Conservation (phyloP, 2,329 filamentous ascomycete species). For the Exophiala xenobiotica region DNA sequence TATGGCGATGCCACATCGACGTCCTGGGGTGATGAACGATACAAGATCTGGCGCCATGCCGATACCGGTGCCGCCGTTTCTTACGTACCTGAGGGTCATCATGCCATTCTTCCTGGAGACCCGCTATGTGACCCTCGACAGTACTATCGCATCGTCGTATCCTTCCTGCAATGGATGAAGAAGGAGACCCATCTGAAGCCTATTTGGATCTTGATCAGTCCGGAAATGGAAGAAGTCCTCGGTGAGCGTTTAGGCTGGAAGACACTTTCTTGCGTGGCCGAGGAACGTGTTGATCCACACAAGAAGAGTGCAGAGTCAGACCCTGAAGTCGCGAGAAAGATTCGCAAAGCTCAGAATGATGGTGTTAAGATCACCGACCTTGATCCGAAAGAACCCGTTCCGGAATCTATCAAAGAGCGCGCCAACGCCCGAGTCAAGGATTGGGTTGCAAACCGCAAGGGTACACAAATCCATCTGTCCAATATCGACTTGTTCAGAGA, state of each 20-base stretch:
- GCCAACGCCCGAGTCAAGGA: slow-evolving; percentile 72
- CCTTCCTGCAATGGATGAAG: slow-evolving; percentile 73
- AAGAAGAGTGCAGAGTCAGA: slow-evolving; percentile 68
- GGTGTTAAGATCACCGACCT: slow-evolving; percentile 78
- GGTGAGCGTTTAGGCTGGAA: slow-evolving; percentile 81
- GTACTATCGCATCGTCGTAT: slow-evolving; percentile 69
- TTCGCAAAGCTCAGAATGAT: slow-evolving; percentile 76
- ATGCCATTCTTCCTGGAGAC: slow-evolving; percentile 81
- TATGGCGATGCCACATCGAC: slow-evolving; percentile 94
- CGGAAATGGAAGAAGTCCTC: slow-evolving; percentile 74
- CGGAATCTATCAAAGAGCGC: slow-evolving; percentile 66
- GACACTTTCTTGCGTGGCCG: slow-evolving; percentile 81
- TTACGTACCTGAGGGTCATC: slow-evolving; percentile 74
- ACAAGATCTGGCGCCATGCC: slow-evolving; percentile 80
- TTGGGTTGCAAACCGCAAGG: slow-evolving; percentile 78
- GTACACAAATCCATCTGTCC: slow-evolving; percentile 84
- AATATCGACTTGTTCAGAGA: slow-evolving; percentile 89
- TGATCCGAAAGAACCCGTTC: slow-evolving; percentile 60
- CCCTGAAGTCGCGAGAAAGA: slow-evolving; percentile 68
- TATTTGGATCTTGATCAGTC: slow-evolving; percentile 84
- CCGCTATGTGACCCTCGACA: slow-evolving; percentile 80
- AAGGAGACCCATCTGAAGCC: slow-evolving; percentile 72
- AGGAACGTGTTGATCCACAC: slow-evolving; percentile 77
- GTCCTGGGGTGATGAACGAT: slow-evolving; percentile 87
- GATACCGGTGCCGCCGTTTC: slow-evolving; percentile 79